phyloP scores from a whole-genome alignment of 352 stramenopile species.

The Phytophthora europaea region DNA sequence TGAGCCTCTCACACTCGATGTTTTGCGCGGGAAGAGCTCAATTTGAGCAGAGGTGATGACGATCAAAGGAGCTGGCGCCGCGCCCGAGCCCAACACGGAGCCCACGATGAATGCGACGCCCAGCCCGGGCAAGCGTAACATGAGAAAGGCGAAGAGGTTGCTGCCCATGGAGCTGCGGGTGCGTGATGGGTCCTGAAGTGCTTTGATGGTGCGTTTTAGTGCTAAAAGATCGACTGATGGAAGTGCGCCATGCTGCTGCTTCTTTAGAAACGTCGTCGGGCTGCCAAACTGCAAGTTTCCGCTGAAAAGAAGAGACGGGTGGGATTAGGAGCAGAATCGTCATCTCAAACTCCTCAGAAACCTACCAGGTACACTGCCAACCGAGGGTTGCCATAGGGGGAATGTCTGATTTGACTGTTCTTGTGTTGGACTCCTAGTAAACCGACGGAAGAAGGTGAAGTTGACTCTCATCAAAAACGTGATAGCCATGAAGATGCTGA shows the following conservation, averaged over 20 bases:
- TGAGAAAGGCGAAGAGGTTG: constrained; percentile 61
- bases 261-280: constrained; percentile 67
- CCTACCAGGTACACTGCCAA: constrained; percentile 17
- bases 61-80: constrained; percentile 7
- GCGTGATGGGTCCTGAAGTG: constrained; percentile 16
- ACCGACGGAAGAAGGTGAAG: background rate
- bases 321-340: background rate
- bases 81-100: constrained; percentile 25
- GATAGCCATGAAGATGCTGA: background rate
- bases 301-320: constrained; percentile 22
- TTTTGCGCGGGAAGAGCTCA: constrained; percentile 18
- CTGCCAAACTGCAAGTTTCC: constrained; percentile 61
- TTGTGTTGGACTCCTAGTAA: constrained; percentile 8
- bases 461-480: background rate
- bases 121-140: constrained; percentile 27
- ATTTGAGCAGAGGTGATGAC: constrained; percentile 13
- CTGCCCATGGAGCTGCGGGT: constrained; percentile 81
- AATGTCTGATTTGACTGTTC: background rate
- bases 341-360: constrained; percentile 1
- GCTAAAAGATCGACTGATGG: constrained; percentile 24
- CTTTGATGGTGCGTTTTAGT: constrained; percentile 1
- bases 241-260: background rate
- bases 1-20: background rate
- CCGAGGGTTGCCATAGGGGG: background rate
- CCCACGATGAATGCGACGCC: constrained; percentile 13